phyloP scores from a whole-genome alignment of 495 filamentous ascomycete genomes.

The Cercophora samala region DNA sequence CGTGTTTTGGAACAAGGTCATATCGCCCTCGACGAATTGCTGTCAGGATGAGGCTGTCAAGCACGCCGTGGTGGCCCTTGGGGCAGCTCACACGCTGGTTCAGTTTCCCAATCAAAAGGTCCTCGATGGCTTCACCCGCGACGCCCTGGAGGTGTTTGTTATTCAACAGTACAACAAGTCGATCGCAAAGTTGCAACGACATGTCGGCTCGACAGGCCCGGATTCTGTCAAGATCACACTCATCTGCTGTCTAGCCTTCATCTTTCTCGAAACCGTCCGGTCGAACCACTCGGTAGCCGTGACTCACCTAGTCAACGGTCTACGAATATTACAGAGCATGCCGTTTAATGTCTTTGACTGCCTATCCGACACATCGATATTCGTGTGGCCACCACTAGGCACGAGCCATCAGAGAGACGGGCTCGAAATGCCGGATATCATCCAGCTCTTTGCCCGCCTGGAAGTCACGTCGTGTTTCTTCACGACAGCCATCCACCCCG shows the following conservation, averaged over 20 bases:
- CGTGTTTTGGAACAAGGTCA: constrained; percentile 37
- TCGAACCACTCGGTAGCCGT: constrained; percentile 34
- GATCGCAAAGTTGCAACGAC: constrained; percentile 33
- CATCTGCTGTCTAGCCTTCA: constrained; percentile 40
- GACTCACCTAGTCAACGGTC: constrained; percentile 39
- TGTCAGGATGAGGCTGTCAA: constrained; percentile 39
- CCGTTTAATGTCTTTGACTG: constrained; percentile 25
- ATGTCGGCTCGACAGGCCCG: constrained; percentile 26
- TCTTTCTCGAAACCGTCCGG: constrained; percentile 39
- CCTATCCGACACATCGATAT: constrained; percentile 16
- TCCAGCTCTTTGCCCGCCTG: constrained; percentile 36
- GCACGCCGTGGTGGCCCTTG: constrained; percentile 41
- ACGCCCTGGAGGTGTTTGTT: constrained; percentile 36
- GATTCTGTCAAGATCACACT: constrained; percentile 37
- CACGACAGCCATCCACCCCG: constrained; percentile 58
- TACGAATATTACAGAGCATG: constrained; percentile 36
- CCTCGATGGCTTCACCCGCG: constrained; percentile 22
- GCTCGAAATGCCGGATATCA: constrained; percentile 34
- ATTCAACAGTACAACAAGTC: constrained; percentile 44
- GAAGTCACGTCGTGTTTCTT: constrained; percentile 41
- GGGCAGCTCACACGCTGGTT: constrained; percentile 34
- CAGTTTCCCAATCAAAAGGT: constrained; percentile 16
- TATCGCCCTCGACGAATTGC: constrained; percentile 30
- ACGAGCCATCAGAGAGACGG: background rate
- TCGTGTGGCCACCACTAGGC: constrained; percentile 11